Evolutionary conservation across 257 asterid genomes (phyloP).

Genomic region (Lycium barbarum): DNA sequence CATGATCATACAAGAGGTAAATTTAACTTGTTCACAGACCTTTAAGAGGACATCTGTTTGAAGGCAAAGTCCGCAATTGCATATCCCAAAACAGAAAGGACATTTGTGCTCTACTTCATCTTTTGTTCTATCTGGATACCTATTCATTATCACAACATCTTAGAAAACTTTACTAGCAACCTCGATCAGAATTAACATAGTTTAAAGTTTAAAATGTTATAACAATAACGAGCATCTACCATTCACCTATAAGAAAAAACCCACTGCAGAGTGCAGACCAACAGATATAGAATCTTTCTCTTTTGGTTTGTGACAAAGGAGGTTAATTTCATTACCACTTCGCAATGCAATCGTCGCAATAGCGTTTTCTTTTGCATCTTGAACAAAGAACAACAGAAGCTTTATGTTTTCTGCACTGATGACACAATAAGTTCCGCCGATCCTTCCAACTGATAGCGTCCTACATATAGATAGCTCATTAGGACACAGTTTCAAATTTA

Average conservation of each 20-base stretch:
- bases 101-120: constrained; percentile 57
- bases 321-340: constrained; percentile 58
- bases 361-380: constrained; percentile 67
- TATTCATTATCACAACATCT: constrained; percentile 36
- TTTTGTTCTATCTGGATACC: constrained; percentile 73
- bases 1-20: constrained; percentile 10
- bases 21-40: constrained; percentile 43
- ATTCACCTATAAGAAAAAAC: not conserved
- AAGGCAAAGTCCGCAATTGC: constrained; percentile 83
- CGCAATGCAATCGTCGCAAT: constrained; percentile 67
- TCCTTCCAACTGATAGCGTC: constrained; percentile 44
- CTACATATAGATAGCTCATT: constrained; percentile 45
- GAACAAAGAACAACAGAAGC: constrained; percentile 53
- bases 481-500: constrained; percentile 30
- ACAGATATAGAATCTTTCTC: constrained; percentile 23
- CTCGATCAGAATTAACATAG: not conserved
- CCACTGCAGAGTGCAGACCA: not conserved
- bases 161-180: constrained; percentile 14
- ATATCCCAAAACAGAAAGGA: constrained; percentile 75
- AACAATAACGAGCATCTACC: not conserved
- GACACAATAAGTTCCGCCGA: constrained; percentile 52
- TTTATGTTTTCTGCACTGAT: constrained; percentile 62
- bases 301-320: constrained; percentile 12
- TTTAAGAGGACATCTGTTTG: constrained; percentile 46
- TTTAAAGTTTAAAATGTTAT: not conserved